Base-by-base conservation (phyloP, 2,329 filamentous ascomycete species). In the Grosmannia penicillata region DNA sequence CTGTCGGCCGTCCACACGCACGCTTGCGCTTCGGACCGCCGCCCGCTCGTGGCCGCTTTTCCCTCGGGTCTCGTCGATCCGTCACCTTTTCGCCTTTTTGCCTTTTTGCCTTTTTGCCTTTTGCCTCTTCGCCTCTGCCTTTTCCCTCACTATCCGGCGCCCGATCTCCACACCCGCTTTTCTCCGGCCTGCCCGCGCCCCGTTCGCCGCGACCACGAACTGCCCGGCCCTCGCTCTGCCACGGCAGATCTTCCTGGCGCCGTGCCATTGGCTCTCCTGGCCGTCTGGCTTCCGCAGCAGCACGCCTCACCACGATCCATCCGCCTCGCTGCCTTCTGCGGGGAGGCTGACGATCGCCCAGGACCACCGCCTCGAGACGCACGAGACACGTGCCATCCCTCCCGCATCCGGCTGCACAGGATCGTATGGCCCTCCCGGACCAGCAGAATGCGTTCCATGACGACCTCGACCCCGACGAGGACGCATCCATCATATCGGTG, bases 371-470 rank as follows among this genome's bases (percentile, higher is more conserved):
- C 18, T 32, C 8, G 10, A n/a, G 19, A 6, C 14, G 15, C 22
- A 15, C 4, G 21, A 8, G 4, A 24, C 15, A 27, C 21, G 19
- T 24, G 13, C 27, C 17, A 10, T 14, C 15, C 18, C 5, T 15
- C 4, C 10, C 19, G 19, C 26, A 24, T n/a, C n/a, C 6, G 7
- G 18, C 11, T 17, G 14, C 26, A n/a, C n/a, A 24, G 22, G 41
- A 43, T 44, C 47, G 47, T 39, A 52, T 51, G 40, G 55, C 52
- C 28, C 47, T 38, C 34, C 39, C 50, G 4, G 61, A 64, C 48
- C 55, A 58, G 48, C 57, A 61, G 44, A 60, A 66, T 56, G 61
- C 54, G 50, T 65, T 63, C 51, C 53, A 60, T 38, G 61, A 65
- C 41, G 64, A 66, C 51, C 58, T 54, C 49, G 54, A 51, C 41